Evolutionary conservation across 345 rosid genomes (phyloP), one percentile per base, ranked within the genome.

Genomic region (Salix exigua): DNA sequence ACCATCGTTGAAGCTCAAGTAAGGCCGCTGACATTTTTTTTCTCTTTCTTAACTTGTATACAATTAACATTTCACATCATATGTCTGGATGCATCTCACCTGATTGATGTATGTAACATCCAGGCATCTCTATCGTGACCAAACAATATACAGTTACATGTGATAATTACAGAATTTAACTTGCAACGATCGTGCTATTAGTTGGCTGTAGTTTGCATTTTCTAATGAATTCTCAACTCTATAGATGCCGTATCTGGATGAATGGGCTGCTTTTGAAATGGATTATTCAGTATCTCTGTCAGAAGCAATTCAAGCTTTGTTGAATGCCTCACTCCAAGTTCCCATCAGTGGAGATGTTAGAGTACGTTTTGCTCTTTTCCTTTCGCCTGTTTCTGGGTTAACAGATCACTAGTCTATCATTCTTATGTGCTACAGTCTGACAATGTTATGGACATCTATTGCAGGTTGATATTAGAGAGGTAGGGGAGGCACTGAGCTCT

Each of bases 201-300:
- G 5, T 23, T 18, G 66, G 38, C 31, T 66, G 2, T 48, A 67
- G 1, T 42, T 42, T 42, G 65, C 26, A 10, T 65, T 28, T 73
- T 72, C 64, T 74, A 50, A 62, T 50, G 74, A 61, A 44, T 2
- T 42, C 64, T 66, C 48, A 58, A 65, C 73, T 81, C 8, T 71
- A 48, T 70, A 94, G 97, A 87, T 88, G 88, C 97, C 97, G 11
- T 83, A 78, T 80, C 86, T 94, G 74, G 97, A 92, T 25, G 87
- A 83, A 77, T 94, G 96, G 98, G 82, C 84, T 19, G 78, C 51
- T 0, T 28, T 89, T 28, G 89, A 89, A 86, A 88, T 38, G 11
- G 96, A 86, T n/a, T 89, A 88, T 70, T 84, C 83, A 68, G 35
- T 31, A 74, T 91, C 90, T 21, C 62, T 94, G n/a, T 79, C 87